A percentile compares a stretch with the other conserved stretches of the same genome.
Conservation (phyloP, 2,329 filamentous ascomycete species). For the Alternaria viburni region DNA sequence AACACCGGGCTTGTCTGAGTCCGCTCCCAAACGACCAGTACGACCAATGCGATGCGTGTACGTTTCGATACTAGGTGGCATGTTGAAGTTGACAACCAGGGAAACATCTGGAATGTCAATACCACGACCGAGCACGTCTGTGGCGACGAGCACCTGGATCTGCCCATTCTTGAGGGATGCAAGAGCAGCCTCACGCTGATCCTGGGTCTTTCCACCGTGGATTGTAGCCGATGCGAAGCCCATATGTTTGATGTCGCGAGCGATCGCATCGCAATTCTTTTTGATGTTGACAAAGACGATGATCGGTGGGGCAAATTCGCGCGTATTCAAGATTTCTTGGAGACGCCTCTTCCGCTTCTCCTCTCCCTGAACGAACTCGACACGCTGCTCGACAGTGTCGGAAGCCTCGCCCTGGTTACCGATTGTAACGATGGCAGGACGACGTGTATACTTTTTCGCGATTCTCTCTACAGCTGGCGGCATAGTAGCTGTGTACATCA, state of each 20-base stretch:
- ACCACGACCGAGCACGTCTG: slow-evolving; percentile 93
- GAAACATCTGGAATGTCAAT: slow-evolving; percentile 96
- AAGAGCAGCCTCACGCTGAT: slow-evolving; percentile 93
- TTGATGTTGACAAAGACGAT: slow-evolving; percentile 99
- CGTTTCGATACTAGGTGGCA: slow-evolving; percentile 89
- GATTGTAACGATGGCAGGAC: slow-evolving; percentile 92
- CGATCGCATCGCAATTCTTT: slow-evolving; percentile 94
- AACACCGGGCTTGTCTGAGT: slow-evolving; percentile 94
- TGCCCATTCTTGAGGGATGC: slow-evolving; percentile 80
- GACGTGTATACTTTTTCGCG: slow-evolving; percentile 92
- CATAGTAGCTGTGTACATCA: slow-evolving; percentile 99
- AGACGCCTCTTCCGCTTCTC: slow-evolving; percentile 97
- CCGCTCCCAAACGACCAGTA: slow-evolving; percentile 81
- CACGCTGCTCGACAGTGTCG: slow-evolving; percentile 95
- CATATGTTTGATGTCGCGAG: slow-evolving; percentile 91
- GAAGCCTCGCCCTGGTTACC: slow-evolving; percentile 95
- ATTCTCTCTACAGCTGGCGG: slow-evolving; percentile 90
- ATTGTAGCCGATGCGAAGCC: slow-evolving; percentile 89
- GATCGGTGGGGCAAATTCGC: slow-evolving; percentile 84
- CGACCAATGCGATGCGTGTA: slow-evolving; percentile 97
- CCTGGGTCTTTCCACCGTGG: slow-evolving; percentile 95
- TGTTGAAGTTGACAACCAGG: slow-evolving; percentile 98
- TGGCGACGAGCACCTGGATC: slow-evolving; percentile 90
- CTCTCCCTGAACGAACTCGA: slow-evolving; percentile 88
- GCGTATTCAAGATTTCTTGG: slow-evolving; percentile 82